Base-by-base conservation (phyloP, 495 filamentous ascomycete species). In the Aspergillus cristatus region DNA sequence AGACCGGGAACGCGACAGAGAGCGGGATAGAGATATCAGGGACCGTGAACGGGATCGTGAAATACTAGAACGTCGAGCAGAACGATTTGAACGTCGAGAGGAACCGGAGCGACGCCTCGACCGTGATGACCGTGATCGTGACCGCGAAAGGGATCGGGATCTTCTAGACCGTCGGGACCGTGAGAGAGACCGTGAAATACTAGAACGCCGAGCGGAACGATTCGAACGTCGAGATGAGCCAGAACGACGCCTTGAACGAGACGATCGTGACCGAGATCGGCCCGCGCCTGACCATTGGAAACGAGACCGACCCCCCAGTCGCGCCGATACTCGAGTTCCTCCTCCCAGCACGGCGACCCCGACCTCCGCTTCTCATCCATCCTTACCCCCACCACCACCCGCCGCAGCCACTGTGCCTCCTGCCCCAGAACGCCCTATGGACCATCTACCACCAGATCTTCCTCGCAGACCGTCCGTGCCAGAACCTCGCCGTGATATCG, bases 241-340 rank as follows among this genome's bases (percentile, higher is more conserved):
- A 35, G 67, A 70, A 15, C 47, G 55, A 31, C 58, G 65, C 15
- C 43, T 51, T 7, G 68, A 67, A 35, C 63, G 66, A 25, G 67
- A 79, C 13, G 67, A 72, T 28, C 69, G 72, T 26, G 81, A 84
- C 31, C 71, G 78, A 28, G 81, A 84, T 30, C 71, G 78, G 25
- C 78, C 81, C 11, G 58, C 65, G 14, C n/a, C n/a, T n/a, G 77
- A 81, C 35, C 47, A 55, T 16, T 67, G 71, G 55, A 77, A 71
- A 47, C 67, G 74, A 38, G 70, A 74, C 14, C 60, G 42, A 14
- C 58, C 63, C 10, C 58, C 62, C 5, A 65, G 51, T 40, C 64
- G 68, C 18, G 45, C 60, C 30, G 66, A 67, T 15, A 65, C 50
- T 35, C 61, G 70, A 20, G 55, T 62, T 12, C 53, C 63, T 2